Percentiles rank a stretch among this genome's conserved stretches.
Evolutionary conservation across 139 green algal genomes (phyloP).

Genomic region (Auxenochlorella protothecoides): DNA sequence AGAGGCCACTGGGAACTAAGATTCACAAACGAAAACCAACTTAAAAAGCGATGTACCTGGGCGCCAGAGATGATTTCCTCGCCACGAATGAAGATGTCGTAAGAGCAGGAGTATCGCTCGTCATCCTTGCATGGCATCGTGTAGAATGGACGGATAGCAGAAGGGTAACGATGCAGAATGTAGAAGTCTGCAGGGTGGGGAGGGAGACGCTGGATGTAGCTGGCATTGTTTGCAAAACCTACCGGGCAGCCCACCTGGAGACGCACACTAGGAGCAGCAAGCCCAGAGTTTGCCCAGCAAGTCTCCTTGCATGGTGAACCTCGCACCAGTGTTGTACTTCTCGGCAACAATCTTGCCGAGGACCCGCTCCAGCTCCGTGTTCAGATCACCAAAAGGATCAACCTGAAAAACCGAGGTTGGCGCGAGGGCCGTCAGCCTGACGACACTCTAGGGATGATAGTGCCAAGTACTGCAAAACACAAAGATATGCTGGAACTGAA

Average conservation of each 20-base stretch:
- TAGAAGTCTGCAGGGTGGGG: slow-evolving; percentile 79
- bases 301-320: not conserved
- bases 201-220: not conserved
- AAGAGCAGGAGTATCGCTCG: slow-evolving; percentile 84
- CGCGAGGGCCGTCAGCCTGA: not conserved
- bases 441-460: not conserved
- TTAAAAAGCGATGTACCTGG: slow-evolving; percentile 33
- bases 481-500: too few species aligned
- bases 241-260: too few species aligned
- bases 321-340: slow-evolving; percentile 68
- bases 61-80: slow-evolving; percentile 98
- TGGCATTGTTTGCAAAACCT: not conserved
- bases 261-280: too few species aligned
- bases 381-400: slow-evolving; percentile 84
- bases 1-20: too few species aligned
- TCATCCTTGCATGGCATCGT: slow-evolving; percentile 92
- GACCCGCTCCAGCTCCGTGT: slow-evolving; percentile 79
- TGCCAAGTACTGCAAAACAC: too few species aligned
- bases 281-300: too few species aligned
- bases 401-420: slow-evolving; percentile 25
- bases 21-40: too few species aligned
- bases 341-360: slow-evolving; percentile 87
- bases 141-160: slow-evolving; percentile 88
- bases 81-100: slow-evolving; percentile 97
- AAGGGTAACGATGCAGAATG: slow-evolving; percentile 78